phyloP scores from a whole-genome alignment of 169 alveolate genomes.

The Pseudocohnilembus persalinus region DNA sequence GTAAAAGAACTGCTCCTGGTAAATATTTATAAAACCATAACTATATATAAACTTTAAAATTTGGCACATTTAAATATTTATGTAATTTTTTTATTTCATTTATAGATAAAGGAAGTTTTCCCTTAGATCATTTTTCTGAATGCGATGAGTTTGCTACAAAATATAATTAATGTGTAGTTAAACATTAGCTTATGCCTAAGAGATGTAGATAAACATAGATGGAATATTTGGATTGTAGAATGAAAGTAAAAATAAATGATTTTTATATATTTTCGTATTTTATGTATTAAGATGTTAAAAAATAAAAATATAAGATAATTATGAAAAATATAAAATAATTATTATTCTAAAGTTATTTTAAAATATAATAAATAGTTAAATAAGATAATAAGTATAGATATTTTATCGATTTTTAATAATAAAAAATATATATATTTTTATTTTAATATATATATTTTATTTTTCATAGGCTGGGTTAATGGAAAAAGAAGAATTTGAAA shows the following conservation, averaged over 20 bases:
- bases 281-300: not conserved
- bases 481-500: constrained; percentile 48
- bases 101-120: constrained; percentile 49
- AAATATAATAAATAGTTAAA: too few species aligned
- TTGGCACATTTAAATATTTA: not conserved
- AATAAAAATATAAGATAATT: not conserved
- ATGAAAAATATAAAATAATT: too few species aligned
- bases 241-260: constrained; percentile 10
- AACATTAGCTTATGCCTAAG: constrained; percentile 48
- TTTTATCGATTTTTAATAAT: too few species aligned
- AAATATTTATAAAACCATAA: too few species aligned
- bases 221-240: constrained; percentile 47
- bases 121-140: constrained; percentile 51
- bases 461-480: constrained; percentile 23
- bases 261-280: too few species aligned
- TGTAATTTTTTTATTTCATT: not conserved
- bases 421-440: too few species aligned
- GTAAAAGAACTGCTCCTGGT: not conserved
- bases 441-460: too few species aligned
- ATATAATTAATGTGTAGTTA: constrained; percentile 34
- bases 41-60: not conserved
- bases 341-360: too few species aligned
- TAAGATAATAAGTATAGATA: too few species aligned
- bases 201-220: constrained; percentile 45
- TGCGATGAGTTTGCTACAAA: constrained; percentile 42